phyloP scores from a whole-genome alignment of 768 basidiomycete genomes.

The Leccinellum luteum region DNA sequence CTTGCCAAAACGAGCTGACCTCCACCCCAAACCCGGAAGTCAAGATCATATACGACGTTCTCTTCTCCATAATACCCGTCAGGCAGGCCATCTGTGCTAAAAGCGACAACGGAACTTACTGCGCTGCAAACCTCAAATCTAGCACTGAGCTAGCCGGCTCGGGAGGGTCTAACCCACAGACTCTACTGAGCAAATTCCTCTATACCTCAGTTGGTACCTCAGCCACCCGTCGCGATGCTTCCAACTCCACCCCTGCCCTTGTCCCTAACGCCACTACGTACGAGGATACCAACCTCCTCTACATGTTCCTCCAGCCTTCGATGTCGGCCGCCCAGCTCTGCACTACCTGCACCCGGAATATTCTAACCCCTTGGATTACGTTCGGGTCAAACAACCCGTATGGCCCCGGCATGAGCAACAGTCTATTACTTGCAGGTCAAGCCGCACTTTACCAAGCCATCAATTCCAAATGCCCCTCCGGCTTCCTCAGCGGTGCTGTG shows the following conservation, averaged over 20 bases:
- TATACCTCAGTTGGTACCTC: slow-evolving; percentile 18
- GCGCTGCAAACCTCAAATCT: slow-evolving; percentile 48
- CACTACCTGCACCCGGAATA: slow-evolving; percentile 74
- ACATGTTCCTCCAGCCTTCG: slow-evolving; percentile 69
- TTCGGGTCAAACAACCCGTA: slow-evolving; percentile 74
- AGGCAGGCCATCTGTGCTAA: slow-evolving; percentile 70
- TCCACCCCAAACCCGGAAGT: slow-evolving; percentile 47
- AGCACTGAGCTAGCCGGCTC: slow-evolving; percentile 9
- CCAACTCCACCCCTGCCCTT: slow-evolving; percentile 29
- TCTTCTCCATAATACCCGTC: slow-evolving; percentile 73
- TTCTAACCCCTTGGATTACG: slow-evolving; percentile 73
- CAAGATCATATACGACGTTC: slow-evolving; percentile 67
- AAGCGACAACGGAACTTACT: slow-evolving; percentile 68
- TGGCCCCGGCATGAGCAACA: slow-evolving; percentile 66
- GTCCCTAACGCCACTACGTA: slow-evolving; percentile 57
- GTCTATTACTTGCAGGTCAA: slow-evolving; percentile 67
- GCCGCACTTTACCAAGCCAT: slow-evolving; percentile 61
- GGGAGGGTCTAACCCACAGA: slow-evolving; percentile 7
- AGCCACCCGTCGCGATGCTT: slow-evolving; percentile 24
- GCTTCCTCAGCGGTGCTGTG: slow-evolving; percentile 67
- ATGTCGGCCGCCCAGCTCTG: slow-evolving; percentile 59
- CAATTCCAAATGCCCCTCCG: slow-evolving; percentile 59
- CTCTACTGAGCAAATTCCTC: slow-evolving; percentile 25
- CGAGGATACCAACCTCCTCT: slow-evolving; percentile 62
- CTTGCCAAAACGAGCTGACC: slow-evolving; percentile 72